Base-by-base conservation (phyloP, 1,284 basidiomycete species). In the Macrocybe sp. region DNA sequence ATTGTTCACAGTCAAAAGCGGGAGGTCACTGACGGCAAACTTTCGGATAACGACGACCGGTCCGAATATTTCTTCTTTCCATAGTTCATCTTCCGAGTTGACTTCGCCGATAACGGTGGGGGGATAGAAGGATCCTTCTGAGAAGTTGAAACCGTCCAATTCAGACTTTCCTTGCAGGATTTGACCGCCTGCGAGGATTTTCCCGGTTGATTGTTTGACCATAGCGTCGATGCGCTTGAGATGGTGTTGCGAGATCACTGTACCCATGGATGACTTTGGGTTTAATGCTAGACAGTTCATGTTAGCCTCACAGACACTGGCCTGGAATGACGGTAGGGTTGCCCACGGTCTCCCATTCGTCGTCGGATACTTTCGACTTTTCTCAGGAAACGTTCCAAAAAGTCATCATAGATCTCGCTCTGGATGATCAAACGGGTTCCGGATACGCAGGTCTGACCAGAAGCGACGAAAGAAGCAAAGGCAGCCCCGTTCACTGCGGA, bases 361-460 rank as follows among this genome's bases (percentile, higher is more conserved):
- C 57, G 58, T 10, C 70, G 76, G 53, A 92, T 86, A 52, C 70
- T 74, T 50, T 75, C 64, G 1, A 80, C 74, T 59, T 90, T 90
- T 48, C 72, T 63, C 10, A 87, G 56, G 61, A 90, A 83, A 11
- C 59, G 60, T 5, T 62, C 57, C 68, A 90, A 74, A 62, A 92
- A 92, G 3, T 65, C 61, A 40, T 85, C 76, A 55, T 87, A 88
- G 44, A 91, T 75, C 7, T 62, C 62, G 37, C 81, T 76, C 51
- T 90, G 87, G 3, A 91, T 65, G 7, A 91, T 72, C 28, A 91
- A 68, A 7, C 88, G 76, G 11, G 88, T 81, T 16, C 87, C 88
- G 3, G 88, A 89, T 14, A 91, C 84, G 52, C 88, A 91, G 10
- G 89, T 91, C 66, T 92, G 89, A 1, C 90, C 89, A 32, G 89